A percentile compares a stretch with the other conserved stretches of the same genome.
phyloP scores from a whole-genome alignment of 441 rosid genomes.

The Pelargonium myrrhifolium region DNA sequence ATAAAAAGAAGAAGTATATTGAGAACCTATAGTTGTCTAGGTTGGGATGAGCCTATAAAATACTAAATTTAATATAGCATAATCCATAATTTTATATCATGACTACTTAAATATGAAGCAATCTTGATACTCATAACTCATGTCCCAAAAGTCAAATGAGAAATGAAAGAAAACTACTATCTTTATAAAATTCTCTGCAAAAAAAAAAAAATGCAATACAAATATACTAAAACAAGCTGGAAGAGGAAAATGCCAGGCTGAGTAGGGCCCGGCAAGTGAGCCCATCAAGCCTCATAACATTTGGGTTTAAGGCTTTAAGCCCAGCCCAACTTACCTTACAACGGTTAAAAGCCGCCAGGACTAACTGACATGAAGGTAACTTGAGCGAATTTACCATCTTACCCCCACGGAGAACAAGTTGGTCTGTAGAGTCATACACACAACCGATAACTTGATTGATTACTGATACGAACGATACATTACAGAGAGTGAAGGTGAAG shows the following conservation, averaged over 20 bases:
- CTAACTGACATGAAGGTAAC: background rate
- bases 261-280: background rate
- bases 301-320: background rate
- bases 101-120: background rate
- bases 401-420: background rate
- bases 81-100: background rate
- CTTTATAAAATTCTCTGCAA: background rate
- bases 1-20: too few species aligned
- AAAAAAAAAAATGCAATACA: background rate
- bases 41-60: background rate
- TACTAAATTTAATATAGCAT: background rate
- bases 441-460: background rate
- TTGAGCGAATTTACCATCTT: background rate
- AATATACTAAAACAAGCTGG: background rate
- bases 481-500: background rate
- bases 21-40: too few species aligned
- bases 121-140: background rate
- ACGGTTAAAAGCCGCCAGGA: background rate
- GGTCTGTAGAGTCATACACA: background rate
- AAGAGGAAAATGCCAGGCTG: background rate
- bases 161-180: background rate
- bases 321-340: background rate
- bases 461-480: background rate
- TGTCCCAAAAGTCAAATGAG: background rate
- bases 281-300: background rate